Conservation (phyloP, 1,139 yeast species). For the Lodderomyces parapsilosis region DNA sequence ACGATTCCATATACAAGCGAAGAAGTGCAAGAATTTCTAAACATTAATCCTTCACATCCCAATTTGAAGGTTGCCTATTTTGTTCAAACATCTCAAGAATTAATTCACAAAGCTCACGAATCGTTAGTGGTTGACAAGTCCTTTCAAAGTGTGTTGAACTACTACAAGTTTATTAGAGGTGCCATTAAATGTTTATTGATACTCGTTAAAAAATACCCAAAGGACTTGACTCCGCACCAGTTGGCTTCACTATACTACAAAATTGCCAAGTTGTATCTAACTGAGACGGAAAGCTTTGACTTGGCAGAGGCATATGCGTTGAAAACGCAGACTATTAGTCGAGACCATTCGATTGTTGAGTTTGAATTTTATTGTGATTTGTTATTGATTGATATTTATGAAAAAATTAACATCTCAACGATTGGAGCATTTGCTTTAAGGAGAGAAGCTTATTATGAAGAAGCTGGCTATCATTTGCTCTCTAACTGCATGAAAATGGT, state of each 20-base stretch:
- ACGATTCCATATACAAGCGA: not conserved
- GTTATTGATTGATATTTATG: conserved; percentile 33
- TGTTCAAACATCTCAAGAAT: conserved; percentile 1
- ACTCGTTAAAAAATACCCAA: conserved; percentile 26
- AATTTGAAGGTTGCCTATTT: conserved; percentile 5
- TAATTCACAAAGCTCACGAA: conserved; percentile 25
- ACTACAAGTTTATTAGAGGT: conserved; percentile 36
- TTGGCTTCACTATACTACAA: conserved; percentile 33
- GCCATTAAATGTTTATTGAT: conserved; percentile 39
- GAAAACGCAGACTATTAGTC: conserved; percentile 35
- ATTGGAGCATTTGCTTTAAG: conserved; percentile 28
- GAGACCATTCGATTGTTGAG: conserved; percentile 23
- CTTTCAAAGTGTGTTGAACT: conserved; percentile 22
- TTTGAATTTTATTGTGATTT: conserved; percentile 30
- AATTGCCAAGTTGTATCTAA: conserved; percentile 34
- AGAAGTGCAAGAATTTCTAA: not conserved
- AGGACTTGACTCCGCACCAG: conserved; percentile 25
- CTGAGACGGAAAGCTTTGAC: conserved; percentile 40
- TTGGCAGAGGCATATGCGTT: conserved; percentile 41
- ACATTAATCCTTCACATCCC: not conserved
- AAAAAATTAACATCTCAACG: conserved; percentile 22
- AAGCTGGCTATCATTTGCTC: conserved; percentile 15
- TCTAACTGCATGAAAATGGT: conserved; percentile 26
- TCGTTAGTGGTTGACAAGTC: conserved; percentile 15
- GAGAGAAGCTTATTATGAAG: conserved; percentile 17